phyloP scores from a whole-genome alignment of 306 rosid genomes.

The Inga laurina region DNA sequence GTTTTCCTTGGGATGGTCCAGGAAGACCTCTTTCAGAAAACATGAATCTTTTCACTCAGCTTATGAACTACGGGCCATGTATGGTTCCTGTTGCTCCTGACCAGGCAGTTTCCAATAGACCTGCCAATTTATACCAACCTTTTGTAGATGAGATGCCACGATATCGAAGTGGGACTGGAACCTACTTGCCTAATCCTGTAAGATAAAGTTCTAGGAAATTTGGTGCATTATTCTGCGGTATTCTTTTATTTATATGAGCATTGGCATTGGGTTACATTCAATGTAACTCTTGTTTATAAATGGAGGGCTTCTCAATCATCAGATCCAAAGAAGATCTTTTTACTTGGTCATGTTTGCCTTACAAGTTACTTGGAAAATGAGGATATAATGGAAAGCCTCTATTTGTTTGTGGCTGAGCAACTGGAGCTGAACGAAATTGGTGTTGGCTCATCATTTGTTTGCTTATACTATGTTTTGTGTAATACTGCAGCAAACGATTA shows the following conservation, averaged over 20 bases:
- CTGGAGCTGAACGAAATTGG: not conserved
- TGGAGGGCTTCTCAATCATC: not conserved
- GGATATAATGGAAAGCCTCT: not conserved
- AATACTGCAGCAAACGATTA: not conserved
- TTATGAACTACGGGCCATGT: constrained; percentile 70
- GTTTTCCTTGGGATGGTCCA: constrained; percentile 88
- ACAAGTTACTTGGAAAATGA: not conserved
- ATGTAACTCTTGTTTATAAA: not conserved
- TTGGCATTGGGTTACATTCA: not conserved
- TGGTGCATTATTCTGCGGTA: not conserved
- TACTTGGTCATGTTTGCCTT: not conserved
- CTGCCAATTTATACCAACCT: constrained; percentile 66
- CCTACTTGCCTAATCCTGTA: constrained; percentile 97
- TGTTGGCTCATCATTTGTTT: not conserved
- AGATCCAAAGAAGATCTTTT: not conserved
- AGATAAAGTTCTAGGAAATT: constrained; percentile 40
- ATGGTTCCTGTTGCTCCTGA: constrained; percentile 75
- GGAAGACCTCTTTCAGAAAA: constrained; percentile 84
- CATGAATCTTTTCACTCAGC: constrained; percentile 54
- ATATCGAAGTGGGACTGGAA: constrained; percentile 93
- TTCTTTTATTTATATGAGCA: not conserved
- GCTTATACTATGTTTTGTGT: not conserved
- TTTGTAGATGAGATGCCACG: constrained; percentile 82
- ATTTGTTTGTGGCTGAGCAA: not conserved
- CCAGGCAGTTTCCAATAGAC: constrained; percentile 75